Evolutionary conservation across 345 rosid genomes (phyloP), one percentile per base, ranked within the genome.

Genomic region (Melaleuca quinquenervia): DNA sequence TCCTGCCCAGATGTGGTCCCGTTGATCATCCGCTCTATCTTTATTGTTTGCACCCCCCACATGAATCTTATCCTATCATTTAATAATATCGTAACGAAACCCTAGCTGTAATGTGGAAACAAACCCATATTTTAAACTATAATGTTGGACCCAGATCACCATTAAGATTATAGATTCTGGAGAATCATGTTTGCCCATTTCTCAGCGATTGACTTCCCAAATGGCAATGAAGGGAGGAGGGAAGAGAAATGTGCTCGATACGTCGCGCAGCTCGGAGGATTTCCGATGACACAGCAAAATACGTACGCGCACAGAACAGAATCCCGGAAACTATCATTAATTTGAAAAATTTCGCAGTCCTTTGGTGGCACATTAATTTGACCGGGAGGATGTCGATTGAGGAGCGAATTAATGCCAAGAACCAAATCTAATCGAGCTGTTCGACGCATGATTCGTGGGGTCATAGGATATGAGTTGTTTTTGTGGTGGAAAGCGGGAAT

Each of bases 361-460:
- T 8, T 51, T 29, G 62, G 56, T 49, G 22, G 84, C 8, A 82
- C 50, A 85, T 83, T 80, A 55, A 87, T 82, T 83, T 55, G 41
- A 75, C 86, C 50, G 89, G 89, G 70, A 84, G 82, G 44, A 84
- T 87, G 88, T 86, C 64, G 84, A 29, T 83, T 60, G 84, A 50
- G 82, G 70, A 84, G 53, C 86, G 84, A 70, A 70, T 70, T 70
- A 36, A 70, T 70, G 48, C 80, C 13, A 84, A 78, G 92, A 88
- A 90, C 90, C 88, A 92, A 93, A 92, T 92, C 91, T 87, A 88
- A 87, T 91, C 87, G 92, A 92, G 94, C 94, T 92, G 92, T 86
- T 82, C 76, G 84, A 82, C 84, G 84, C 87, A 82, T 86, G 87
- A 86, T 86, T 85, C 83, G 84, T 84, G 86, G 89, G 82, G 74